Conservation (phyloP, 2,329 filamentous ascomycete genomes). For the Pseudogymnoascus sp. region DNA sequence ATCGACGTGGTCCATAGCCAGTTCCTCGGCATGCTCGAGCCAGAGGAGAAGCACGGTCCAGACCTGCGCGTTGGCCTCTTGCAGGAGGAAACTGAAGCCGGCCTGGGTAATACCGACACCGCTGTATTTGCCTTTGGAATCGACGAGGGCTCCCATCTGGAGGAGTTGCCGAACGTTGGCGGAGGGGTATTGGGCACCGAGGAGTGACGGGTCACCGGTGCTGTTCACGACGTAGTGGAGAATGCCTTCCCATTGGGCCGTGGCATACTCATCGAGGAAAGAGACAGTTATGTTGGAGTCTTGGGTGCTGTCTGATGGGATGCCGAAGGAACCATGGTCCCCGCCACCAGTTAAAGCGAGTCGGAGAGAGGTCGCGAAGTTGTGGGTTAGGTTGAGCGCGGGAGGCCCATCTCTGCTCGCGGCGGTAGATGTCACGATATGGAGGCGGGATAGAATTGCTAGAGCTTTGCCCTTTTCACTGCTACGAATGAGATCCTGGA, state of each 20-base stretch:
- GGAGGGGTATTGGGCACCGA: conserved; percentile 52
- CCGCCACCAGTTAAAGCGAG: conserved; percentile 84
- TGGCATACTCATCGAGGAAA: conserved; percentile 79
- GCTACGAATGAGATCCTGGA: conserved; percentile 13
- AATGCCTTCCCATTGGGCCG: conserved; percentile 90
- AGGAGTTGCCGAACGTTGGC: conserved; percentile 79
- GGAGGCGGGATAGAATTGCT: conserved; percentile 73
- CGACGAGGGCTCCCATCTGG: conserved; percentile 73
- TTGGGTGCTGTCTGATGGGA: conserved; percentile 63
- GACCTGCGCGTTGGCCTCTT: conserved; percentile 93
- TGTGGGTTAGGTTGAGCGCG: conserved; percentile 69
- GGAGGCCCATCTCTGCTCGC: conserved; percentile 57
- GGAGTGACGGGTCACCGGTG: conserved; percentile 48
- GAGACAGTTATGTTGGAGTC: conserved; percentile 58
- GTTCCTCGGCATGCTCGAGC: conserved; percentile 70
- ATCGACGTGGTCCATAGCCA: conserved; percentile 78
- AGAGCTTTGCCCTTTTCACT: conserved; percentile 80
- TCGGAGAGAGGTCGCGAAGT: conserved; percentile 77
- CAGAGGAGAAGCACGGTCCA: conserved; percentile 94
- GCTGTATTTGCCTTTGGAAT: conserved; percentile 38
- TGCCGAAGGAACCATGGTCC: conserved; percentile 80
- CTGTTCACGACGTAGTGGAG: conserved; percentile 89
- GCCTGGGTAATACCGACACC: conserved; percentile 77
- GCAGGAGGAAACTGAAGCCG: conserved; percentile 89
- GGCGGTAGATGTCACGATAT: conserved; percentile 67